phyloP scores from a whole-genome alignment of 345 rosid genomes.

The Eucalyptus microcorys region DNA sequence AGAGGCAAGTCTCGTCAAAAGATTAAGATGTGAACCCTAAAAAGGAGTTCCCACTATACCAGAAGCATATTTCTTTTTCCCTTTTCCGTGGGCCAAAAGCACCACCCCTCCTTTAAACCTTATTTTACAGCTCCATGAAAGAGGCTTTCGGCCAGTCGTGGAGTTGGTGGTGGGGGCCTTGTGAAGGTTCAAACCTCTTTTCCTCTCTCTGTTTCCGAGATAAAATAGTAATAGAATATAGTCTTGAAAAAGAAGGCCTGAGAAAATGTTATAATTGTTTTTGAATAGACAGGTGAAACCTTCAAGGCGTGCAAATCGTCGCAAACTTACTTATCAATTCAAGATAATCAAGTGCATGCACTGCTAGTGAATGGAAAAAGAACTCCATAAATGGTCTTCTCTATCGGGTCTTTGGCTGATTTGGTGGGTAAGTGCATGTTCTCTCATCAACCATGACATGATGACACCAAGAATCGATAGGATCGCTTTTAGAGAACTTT shows the following conservation, averaged over 20 bases:
- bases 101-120: background rate
- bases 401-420: background rate
- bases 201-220: background rate
- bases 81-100: background rate
- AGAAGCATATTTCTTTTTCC: background rate
- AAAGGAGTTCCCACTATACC: constrained; percentile 54
- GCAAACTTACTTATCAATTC: background rate
- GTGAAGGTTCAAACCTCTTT: background rate
- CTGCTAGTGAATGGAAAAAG: background rate
- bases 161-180: background rate
- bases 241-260: background rate
- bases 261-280: background rate
- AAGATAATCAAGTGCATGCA: background rate
- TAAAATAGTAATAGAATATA: background rate
- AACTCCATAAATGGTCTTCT: background rate
- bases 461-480: background rate
- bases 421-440: background rate
- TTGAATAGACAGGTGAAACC: background rate
- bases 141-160: background rate
- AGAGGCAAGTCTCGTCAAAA: constrained; percentile 42
- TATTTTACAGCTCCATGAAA: background rate
- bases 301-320: background rate
- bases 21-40: constrained; percentile 44
- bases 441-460: background rate
- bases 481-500: background rate